Evolutionary conservation across 176 grass and related monocot genomes (phyloP), one percentile per base, ranked within the genome.

Genomic region (Musa acuminata): DNA sequence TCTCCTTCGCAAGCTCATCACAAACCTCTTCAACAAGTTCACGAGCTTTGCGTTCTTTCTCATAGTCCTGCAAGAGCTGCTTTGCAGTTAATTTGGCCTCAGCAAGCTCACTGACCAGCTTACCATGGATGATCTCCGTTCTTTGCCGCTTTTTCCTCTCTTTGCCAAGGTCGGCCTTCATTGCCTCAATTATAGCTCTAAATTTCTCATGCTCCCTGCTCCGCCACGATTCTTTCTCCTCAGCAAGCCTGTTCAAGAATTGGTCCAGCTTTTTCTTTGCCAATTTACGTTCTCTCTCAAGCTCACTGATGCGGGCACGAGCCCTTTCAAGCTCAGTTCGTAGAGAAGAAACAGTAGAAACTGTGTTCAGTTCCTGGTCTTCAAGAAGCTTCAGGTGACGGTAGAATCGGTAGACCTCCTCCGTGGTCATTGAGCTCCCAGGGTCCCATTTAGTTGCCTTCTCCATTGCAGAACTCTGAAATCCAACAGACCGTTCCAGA

Each of bases 381-480:
- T 90, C 80, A 52, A 87, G 72, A 81, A 93, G 85, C 69, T 97
- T 90, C 76, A 97, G 62, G 43, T 85, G 89, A 52, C 83, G 87
- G 29, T 90, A 90, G 71, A 96, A 83, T 72, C 87, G 75, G 80
- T 93, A 88, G 0, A 90, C 89, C 71, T 90, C 87, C 80, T 90
- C 85, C 13, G 79, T 80, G 60, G 89, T 86, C 78, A 87, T 81
- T 84, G 82, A 68, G 79, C 80, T 82, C 43, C 87, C 75, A 78
- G 93, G 93, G 73, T 97, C 93, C 93, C 93, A 92, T 80, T 97
- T 97, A 72, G 93, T 97, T 81, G 90, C 93, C 69, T 93, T 97
- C 81, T 97, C 93, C 77, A 92, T 87, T 21, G 71, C 19, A 49
- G 80, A 86, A 67, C 76, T 79, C 67, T 87, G 89, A 21, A 87